Evolutionary conservation across 148 eudicot genomes (phyloP), one percentile per base, ranked within the genome.

Genomic region (Chenopodium album): DNA sequence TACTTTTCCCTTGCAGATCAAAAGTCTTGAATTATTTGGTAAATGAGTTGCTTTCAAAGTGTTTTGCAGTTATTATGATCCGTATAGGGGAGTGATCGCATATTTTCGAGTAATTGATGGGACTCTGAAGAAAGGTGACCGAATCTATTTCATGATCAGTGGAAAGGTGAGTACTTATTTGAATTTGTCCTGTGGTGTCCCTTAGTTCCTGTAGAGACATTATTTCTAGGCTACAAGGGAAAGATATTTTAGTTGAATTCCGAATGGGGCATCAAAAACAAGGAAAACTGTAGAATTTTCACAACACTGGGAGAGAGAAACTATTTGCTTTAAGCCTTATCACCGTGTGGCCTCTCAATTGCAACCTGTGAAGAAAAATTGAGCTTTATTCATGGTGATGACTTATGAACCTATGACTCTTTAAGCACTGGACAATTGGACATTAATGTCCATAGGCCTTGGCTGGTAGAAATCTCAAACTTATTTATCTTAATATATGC

Each of bases 91-190:
- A 62, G 98, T 96, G 65, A 84, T 96, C 80, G 98, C 93, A 79
- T 96, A 96, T 88, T 96, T 96, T 82, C 94, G 99, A 75, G 86
- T 96, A 52, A 92, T 94, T 87, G 99, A 96, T 82, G 99, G 99
- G 80, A 88, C 89, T 76, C 74, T 96, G 78, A 96, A 87, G 92
- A 96, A 92, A 89, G 99, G 99, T 80, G 99, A 96, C 83, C 87
- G 94, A 80, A 90, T 96, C 76, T 50, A 80, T 82, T 96, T 96
- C 85, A 96, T 96, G 98, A 92, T 90, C 46, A 96, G 99, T 85
- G 85, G 87, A 79, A 94, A 92, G 99, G 99, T 96, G 82, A 77
- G 69, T 71, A 73, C 76, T 76, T 70, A 60, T 71, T 20, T n/a
- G 3, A 17, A 65, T 48, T 46, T 20, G 17, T 65, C 52, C 34